phyloP scores from a whole-genome alignment of 2,329 filamentous ascomycete genomes.

The Erysiphe pisi region DNA sequence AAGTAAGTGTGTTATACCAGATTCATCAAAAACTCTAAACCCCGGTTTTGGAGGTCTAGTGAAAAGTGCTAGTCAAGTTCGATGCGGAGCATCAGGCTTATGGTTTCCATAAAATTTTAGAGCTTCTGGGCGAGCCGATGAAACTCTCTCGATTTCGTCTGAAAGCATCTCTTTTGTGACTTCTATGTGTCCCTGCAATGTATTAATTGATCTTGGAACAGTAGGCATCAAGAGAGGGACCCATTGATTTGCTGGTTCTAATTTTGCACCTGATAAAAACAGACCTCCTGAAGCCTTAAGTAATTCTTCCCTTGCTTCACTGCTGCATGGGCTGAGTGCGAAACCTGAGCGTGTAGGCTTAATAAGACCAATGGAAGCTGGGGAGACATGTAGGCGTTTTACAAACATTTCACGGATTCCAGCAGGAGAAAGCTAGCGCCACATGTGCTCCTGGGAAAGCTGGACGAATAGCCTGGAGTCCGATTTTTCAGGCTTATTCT shows the following conservation, averaged over 20 bases:
- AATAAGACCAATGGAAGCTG: not conserved
- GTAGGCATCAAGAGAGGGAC: not conserved
- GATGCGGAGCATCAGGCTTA: not conserved
- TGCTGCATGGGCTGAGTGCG: not conserved
- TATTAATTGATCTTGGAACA: not conserved
- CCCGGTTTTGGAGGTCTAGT: not conserved
- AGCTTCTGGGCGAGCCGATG: not conserved
- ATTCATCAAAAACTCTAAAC: too few species aligned
- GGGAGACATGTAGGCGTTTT: not conserved
- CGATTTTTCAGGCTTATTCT: not conserved
- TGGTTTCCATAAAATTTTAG: not conserved
- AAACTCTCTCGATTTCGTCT: slow-evolving; percentile 14
- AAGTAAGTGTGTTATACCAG: too few species aligned
- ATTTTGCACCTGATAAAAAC: not conserved
- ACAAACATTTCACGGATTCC: not conserved
- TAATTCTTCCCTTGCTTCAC: not conserved
- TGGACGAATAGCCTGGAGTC: not conserved
- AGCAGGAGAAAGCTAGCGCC: slow-evolving; percentile 7
- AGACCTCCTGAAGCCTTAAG: not conserved
- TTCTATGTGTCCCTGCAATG: not conserved
- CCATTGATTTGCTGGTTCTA: not conserved
- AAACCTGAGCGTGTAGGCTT: not conserved
- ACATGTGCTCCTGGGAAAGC: not conserved
- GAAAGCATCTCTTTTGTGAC: not conserved
- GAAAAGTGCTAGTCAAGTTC: not conserved